phyloP scores from a whole-genome alignment of 305 asterid species.

The Striga hermonthica region DNA sequence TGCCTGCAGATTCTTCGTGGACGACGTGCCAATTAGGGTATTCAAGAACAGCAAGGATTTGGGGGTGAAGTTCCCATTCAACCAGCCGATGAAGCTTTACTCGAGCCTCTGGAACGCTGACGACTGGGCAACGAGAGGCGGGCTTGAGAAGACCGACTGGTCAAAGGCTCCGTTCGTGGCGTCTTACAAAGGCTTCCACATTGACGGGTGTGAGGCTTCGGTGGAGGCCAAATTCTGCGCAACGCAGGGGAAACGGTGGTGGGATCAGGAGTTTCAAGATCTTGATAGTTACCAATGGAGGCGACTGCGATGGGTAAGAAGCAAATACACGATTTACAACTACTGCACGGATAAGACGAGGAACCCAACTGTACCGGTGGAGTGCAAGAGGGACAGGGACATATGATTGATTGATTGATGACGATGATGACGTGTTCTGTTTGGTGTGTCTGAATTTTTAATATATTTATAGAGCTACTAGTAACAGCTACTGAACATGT shows the following conservation, averaged over 20 bases:
- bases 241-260: constrained; percentile 63
- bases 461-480: no score
- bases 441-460: background rate
- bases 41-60: constrained; percentile 65
- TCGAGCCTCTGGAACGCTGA: constrained; percentile 83
- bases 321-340: constrained; percentile 60
- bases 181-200: constrained; percentile 70
- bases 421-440: no score
- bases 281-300: constrained; percentile 54
- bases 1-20: constrained; percentile 55
- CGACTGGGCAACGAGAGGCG: constrained; percentile 82
- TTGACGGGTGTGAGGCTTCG: constrained; percentile 72
- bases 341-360: constrained; percentile 61
- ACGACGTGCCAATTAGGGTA: constrained; percentile 59
- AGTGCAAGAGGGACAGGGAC: constrained; percentile 69
- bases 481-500: no score
- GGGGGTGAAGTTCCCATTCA: constrained; percentile 66
- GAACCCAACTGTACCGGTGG: constrained; percentile 43
- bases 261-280: constrained; percentile 78
- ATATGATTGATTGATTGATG: no score
- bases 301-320: constrained; percentile 53
- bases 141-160: constrained; percentile 78
- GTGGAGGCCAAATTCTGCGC: constrained; percentile 59
- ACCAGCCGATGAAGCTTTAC: constrained; percentile 84
- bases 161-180: constrained; percentile 74